Evolutionary conservation across 768 basidiomycete genomes (phyloP).

Genomic region (Hysterangium stoloniferum): DNA sequence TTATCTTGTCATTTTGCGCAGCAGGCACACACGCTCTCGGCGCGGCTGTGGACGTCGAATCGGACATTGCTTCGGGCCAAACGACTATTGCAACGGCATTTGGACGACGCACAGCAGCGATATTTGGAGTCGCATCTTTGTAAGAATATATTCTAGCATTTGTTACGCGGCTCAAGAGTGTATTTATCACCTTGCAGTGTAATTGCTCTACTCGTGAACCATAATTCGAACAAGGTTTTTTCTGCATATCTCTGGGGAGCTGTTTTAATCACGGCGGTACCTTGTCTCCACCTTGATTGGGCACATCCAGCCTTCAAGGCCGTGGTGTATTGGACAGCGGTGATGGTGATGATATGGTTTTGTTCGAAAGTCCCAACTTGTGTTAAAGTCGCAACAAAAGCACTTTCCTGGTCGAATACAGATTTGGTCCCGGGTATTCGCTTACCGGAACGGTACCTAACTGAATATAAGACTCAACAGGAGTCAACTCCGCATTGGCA

Average conservation of each 20-base stretch:
- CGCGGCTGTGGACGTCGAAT: conserved; percentile 14
- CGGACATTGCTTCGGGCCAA: conserved; percentile 14
- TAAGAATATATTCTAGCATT: conserved; percentile 11
- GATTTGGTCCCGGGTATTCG: no score
- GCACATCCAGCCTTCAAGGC: conserved; percentile 13
- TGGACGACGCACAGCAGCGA: conserved; percentile 4
- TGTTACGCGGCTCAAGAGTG: background rate
- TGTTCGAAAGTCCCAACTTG: no score
- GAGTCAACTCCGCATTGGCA: no score
- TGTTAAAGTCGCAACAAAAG: no score
- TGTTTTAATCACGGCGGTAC: conserved; percentile 6
- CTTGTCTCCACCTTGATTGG: conserved; percentile 11
- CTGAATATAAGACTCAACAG: no score
- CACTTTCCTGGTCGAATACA: no score
- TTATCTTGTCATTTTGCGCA: conserved; percentile 12
- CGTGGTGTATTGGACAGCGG: conserved; percentile 14
- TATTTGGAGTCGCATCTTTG: conserved; percentile 12
- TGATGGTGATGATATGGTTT: conserved; percentile 14
- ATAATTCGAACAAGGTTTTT: conserved; percentile 2
- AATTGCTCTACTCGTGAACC: background rate
- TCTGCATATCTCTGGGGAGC: conserved; percentile 11
- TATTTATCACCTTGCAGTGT: background rate
- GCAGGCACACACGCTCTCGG: conserved; percentile 16
- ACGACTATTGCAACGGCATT: conserved; percentile 14
- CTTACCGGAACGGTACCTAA: no score